phyloP scores from a whole-genome alignment of 2,329 filamentous ascomycete species.

The Nigrospora sphaerica region DNA sequence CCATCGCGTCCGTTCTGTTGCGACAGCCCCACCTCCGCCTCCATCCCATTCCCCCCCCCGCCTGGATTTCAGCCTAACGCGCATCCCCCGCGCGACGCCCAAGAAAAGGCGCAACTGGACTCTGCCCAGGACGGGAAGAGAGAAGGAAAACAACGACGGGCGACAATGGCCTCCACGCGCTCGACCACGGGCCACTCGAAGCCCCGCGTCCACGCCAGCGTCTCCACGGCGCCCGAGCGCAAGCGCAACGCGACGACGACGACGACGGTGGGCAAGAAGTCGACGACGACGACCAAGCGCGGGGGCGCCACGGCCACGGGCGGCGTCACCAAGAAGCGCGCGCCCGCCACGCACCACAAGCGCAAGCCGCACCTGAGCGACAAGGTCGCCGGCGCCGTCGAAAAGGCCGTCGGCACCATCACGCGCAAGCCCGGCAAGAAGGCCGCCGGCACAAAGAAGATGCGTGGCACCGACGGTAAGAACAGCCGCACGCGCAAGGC shows the following conservation, averaged over 20 bases:
- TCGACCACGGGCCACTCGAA: conserved; percentile 17
- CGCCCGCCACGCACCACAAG: conserved; percentile 17
- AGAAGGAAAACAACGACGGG: no score
- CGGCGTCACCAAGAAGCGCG: conserved; percentile 11
- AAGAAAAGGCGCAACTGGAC: no score
- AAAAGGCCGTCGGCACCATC: conserved; percentile 16
- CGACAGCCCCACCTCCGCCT: no score
- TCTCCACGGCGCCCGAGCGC: conserved; percentile 18
- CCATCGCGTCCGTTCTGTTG: no score
- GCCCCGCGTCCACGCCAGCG: conserved; percentile 14
- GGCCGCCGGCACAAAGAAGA: conserved; percentile 18
- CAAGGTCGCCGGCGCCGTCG: conserved; percentile 16
- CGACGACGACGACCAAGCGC: conserved; percentile 5
- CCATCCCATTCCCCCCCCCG: no score
- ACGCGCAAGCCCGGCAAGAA: conserved; percentile 18
- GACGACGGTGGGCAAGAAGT: not conserved
- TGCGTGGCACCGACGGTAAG: conserved; percentile 19
- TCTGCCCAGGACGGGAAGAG: no score
- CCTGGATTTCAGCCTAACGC: no score
- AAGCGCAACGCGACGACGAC: conserved; percentile 9
- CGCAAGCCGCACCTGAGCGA: conserved; percentile 17
- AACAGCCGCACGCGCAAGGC: conserved; percentile 5
- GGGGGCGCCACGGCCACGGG: conserved; percentile 2
- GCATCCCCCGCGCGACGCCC: no score
- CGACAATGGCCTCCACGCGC: conserved; percentile 15